These are phyloP conservation scores for Hypericum androsaemum DNA, from an alignment of 345 rosid genomes.

Conservation along the genomic window DNA sequence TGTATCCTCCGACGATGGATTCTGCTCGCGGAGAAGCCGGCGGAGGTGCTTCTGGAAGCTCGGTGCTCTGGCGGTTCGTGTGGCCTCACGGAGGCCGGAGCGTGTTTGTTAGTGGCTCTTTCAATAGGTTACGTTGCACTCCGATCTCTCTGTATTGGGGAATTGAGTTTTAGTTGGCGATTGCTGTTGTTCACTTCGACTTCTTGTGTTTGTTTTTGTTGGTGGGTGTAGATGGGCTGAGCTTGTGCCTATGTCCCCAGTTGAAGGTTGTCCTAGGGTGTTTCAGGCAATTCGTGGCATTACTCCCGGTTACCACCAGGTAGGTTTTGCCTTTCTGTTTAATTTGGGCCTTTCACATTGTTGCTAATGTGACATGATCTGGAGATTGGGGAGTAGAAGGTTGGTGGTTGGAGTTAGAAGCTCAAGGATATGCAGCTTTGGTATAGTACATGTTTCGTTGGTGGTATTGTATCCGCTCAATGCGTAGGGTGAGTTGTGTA, in stretches of 20 bases:
- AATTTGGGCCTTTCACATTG: not conserved
- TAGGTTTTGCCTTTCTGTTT: conserved; percentile 5
- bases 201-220: not conserved
- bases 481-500: too few relatives aligned
- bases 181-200: conserved; percentile 1
- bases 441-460: too few relatives aligned
- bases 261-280: conserved; percentile 23
- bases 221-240: conserved; percentile 20
- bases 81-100: conserved; percentile 29
- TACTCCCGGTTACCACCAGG: conserved; percentile 23
- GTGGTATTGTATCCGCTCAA: too few relatives aligned
- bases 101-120: conserved; percentile 23
- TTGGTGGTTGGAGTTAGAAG: too few relatives aligned
- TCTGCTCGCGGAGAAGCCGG: conserved; percentile 12
- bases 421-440: too few relatives aligned
- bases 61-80: conserved; percentile 17
- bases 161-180: not conserved
- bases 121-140: conserved; percentile 16
- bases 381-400: too few relatives aligned
- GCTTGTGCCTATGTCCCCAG: conserved; percentile 23
- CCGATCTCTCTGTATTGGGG: not conserved
- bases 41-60: conserved; percentile 13
- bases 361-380: not conserved
- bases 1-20: conserved; percentile 18
- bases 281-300: conserved; percentile 19